Conservation (phyloP, 2,329 filamentous ascomycete genomes). For the Monilinia laxa region DNA sequence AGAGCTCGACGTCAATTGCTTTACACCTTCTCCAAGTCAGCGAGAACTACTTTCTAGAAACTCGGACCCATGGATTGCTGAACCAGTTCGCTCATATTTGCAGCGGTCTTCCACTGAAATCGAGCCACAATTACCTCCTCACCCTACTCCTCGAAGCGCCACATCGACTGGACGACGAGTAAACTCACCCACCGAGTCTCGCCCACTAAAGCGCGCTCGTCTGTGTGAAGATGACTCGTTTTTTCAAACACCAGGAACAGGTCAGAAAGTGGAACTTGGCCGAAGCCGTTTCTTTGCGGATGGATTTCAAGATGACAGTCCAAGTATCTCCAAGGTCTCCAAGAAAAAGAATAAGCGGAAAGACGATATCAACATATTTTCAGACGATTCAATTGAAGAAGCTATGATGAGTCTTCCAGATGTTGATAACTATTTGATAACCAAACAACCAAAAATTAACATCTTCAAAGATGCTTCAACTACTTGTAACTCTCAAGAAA, state of each 20-base stretch:
- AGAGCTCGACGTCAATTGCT: conserved; percentile 66
- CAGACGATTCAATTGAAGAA: conserved; percentile 52
- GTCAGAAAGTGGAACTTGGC: conserved; percentile 39
- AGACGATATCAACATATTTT: conserved; percentile 50
- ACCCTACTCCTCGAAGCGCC: conserved; percentile 42
- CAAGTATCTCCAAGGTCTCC: conserved; percentile 41
- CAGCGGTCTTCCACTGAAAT: conserved; percentile 31
- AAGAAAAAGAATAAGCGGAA: conserved; percentile 45
- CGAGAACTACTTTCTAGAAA: conserved; percentile 57
- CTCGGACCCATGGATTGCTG: conserved; percentile 54
- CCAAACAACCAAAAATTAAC: conserved; percentile 30
- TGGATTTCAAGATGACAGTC: conserved; percentile 41
- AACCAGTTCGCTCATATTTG: conserved; percentile 43
- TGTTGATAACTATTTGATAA: conserved; percentile 29
- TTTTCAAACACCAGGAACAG: conserved; percentile 32
- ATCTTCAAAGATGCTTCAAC: conserved; percentile 27
- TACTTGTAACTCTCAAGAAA: conserved; percentile 13
- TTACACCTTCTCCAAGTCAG: conserved; percentile 66
- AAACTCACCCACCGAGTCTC: conserved; percentile 44
- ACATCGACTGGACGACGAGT: conserved; percentile 45
- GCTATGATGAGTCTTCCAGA: conserved; percentile 49
- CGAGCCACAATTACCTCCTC: conserved; percentile 40
- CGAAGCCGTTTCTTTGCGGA: conserved; percentile 51
- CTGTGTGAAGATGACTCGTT: conserved; percentile 49
- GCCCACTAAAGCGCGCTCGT: conserved; percentile 51